Evolutionary conservation across 78 protist genomes (phyloP).

Genomic region (Dictyostelium intermedium): DNA sequence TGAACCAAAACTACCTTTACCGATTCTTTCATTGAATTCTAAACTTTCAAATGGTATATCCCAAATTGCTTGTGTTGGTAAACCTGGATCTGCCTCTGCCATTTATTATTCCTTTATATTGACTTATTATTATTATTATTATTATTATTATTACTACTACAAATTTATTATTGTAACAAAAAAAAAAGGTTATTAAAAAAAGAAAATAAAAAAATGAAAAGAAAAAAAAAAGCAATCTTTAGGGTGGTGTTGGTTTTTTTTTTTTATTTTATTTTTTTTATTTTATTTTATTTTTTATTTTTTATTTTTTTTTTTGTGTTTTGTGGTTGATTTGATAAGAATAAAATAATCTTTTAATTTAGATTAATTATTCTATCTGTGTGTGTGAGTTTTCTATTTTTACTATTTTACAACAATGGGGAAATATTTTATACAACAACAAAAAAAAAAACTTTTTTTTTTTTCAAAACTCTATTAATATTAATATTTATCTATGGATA

Average conservation of each 20-base stretch:
- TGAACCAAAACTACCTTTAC: constrained; percentile 77
- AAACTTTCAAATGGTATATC: constrained; percentile 72
- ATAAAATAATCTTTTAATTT: not conserved
- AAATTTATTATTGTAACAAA: not conserved
- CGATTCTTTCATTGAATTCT: constrained; percentile 72
- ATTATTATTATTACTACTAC: not conserved
- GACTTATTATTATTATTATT: not conserved
- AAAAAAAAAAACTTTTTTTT: no score
- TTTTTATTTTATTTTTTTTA: no score
- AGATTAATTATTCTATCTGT: not conserved
- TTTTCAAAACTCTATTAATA: not conserved
- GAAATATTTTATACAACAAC: not conserved
- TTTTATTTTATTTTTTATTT: no score
- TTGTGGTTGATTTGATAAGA: not conserved
- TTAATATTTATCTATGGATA: not conserved
- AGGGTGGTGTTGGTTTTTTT: not conserved
- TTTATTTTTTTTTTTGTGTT: no score
- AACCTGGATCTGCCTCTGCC: constrained; percentile 80
- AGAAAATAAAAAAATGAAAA: not conserved
- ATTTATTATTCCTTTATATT: not conserved
- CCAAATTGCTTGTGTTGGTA: constrained; percentile 83
- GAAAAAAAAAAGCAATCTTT: not conserved
- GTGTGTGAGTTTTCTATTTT: not conserved
- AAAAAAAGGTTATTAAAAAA: not conserved
- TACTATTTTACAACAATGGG: not conserved